These are phyloP conservation scores for Xylaria sp. DNA, from an alignment of 2,329 filamentous ascomycete genomes.

Conservation along the genomic window DNA sequence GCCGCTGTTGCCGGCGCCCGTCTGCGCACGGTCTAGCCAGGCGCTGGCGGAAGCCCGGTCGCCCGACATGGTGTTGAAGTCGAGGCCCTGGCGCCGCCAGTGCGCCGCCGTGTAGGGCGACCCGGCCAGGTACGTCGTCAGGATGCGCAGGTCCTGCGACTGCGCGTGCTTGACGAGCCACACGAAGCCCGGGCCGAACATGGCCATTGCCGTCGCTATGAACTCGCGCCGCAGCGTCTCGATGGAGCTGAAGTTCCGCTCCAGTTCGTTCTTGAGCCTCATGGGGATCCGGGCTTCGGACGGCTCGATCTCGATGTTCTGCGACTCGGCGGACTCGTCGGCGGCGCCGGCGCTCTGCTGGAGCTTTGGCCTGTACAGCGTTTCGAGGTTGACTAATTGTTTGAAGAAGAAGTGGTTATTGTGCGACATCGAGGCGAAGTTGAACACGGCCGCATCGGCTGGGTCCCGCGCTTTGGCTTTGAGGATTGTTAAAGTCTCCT, in stretches of 20 bases:
- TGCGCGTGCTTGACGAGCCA: constrained; percentile 80
- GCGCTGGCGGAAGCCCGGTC: constrained; percentile 50
- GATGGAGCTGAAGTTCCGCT: constrained; percentile 80
- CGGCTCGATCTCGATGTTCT: constrained; percentile 25
- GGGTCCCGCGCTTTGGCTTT: constrained; percentile 83
- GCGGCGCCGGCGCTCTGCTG: not conserved
- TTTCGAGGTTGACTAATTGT: constrained; percentile 54
- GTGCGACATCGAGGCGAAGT: constrained; percentile 94
- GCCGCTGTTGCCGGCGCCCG: constrained; percentile 42
- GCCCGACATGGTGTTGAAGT: constrained; percentile 73
- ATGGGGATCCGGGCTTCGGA: constrained; percentile 61
- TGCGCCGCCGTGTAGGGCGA: constrained; percentile 88
- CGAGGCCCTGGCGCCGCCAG: constrained; percentile 75
- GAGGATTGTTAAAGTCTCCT: constrained; percentile 73
- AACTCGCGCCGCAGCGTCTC: constrained; percentile 85
- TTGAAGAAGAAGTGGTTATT: constrained; percentile 90
- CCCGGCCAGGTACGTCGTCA: constrained; percentile 91
- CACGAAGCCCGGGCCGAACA: constrained; percentile 98
- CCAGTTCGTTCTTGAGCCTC: constrained; percentile 68
- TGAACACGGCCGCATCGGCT: constrained; percentile 83
- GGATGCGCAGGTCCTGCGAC: constrained; percentile 68
- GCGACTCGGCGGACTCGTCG: constrained; percentile 12
- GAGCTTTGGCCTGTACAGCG: constrained; percentile 13
- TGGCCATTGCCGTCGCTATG: constrained; percentile 80
- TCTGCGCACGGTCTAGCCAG: constrained; percentile 55